These are phyloP conservation scores for Achaetomiella virescens DNA, from an alignment of 495 filamentous ascomycete species.

Conservation along the genomic window DNA sequence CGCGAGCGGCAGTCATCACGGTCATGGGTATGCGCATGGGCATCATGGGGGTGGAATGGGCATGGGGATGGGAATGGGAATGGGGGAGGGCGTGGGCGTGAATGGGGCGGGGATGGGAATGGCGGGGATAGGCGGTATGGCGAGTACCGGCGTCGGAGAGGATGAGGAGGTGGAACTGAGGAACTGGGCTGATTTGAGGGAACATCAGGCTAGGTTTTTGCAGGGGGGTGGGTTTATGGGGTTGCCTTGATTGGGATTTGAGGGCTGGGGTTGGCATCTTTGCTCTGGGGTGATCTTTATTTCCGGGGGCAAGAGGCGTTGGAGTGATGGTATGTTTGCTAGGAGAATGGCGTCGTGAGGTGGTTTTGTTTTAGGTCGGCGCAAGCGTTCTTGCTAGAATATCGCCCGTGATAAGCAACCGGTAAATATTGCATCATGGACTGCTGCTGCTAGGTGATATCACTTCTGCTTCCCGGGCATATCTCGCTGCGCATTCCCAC, in stretches of 20 bases:
- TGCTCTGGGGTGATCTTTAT: no score
- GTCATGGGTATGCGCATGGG: background rate
- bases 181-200: constrained; percentile 67
- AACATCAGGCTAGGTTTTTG: constrained; percentile 66
- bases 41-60: background rate
- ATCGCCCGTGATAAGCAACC: no score
- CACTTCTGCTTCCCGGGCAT: no score
- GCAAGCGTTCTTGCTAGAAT: no score
- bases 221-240: constrained; percentile 52
- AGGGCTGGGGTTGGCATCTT: no score
- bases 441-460: no score
- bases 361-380: background rate
- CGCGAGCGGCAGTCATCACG: constrained; percentile 14
- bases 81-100: background rate
- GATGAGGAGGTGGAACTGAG: constrained; percentile 68
- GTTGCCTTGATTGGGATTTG: background rate
- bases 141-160: constrained; percentile 26
- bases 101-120: background rate
- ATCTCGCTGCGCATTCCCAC: no score
- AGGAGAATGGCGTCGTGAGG: background rate
- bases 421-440: no score
- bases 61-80: no score
- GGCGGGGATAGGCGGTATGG: background rate
- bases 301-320: no score
- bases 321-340: no score